These are phyloP conservation scores for Anthracocystis panici-leucophaei DNA, from an alignment of 1,284 basidiomycete species.

Conservation along the genomic window DNA sequence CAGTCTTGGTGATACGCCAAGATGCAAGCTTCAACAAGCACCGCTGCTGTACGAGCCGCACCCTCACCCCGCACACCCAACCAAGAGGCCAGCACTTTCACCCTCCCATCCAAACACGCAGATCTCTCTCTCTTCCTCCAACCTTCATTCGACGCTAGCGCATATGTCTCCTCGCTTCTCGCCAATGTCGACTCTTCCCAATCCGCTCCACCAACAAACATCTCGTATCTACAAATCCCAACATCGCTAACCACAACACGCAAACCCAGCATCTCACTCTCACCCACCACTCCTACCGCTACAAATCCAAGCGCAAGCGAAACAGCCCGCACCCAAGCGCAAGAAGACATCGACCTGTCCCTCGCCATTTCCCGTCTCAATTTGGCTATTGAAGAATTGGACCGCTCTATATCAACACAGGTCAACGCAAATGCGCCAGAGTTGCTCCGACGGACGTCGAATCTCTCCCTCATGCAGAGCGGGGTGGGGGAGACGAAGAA, in stretches of 20 bases:
- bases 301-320: not conserved
- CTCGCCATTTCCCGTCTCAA: constrained; percentile 53
- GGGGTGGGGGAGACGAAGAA: constrained; percentile 12
- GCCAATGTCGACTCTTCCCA: constrained; percentile 6
- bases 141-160: constrained; percentile 33
- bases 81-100: not conserved
- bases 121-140: constrained; percentile 39
- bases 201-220: not conserved
- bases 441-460: constrained; percentile 21
- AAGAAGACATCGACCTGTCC: constrained; percentile 46
- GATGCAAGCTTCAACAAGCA: not conserved
- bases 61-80: not conserved
- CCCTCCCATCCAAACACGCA: not conserved
- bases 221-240: not conserved
- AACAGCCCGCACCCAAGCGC: constrained; percentile 19
- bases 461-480: constrained; percentile 16
- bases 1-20: not conserved
- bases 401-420: constrained; percentile 31
- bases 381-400: constrained; percentile 50
- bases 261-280: constrained; percentile 14
- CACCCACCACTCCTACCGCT: constrained; percentile 1
- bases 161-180: constrained; percentile 24
- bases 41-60: not conserved
- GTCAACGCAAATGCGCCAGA: constrained; percentile 34
- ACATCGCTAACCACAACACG: not conserved